phyloP scores from a whole-genome alignment of 2,329 filamentous ascomycete species.

The Xylaria hypoxylon region DNA sequence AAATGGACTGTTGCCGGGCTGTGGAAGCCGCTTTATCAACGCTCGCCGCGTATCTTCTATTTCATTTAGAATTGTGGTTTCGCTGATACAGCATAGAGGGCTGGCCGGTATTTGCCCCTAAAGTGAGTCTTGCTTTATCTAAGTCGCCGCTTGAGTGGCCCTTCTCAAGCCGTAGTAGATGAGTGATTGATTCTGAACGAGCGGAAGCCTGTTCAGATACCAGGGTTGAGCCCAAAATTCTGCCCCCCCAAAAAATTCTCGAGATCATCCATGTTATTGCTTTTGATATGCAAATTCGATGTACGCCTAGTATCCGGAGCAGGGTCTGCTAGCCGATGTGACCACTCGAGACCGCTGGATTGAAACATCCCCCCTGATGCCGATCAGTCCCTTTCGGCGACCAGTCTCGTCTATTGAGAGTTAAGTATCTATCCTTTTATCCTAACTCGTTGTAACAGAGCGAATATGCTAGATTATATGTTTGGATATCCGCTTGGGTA shows the following conservation, averaged over 20 bases:
- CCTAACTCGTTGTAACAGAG: background rate
- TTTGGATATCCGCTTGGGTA: background rate
- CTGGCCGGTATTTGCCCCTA: background rate
- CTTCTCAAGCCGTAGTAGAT: background rate
- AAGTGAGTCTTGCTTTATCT: background rate
- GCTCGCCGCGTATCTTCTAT: conserved; percentile 8
- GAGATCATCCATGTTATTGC: too few relatives aligned
- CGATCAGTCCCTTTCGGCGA: background rate
- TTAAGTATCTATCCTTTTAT: background rate
- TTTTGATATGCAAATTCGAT: background rate
- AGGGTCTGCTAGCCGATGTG: too few relatives aligned
- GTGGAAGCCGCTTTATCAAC: conserved; percentile 6
- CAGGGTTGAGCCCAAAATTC: background rate
- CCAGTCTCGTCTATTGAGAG: background rate
- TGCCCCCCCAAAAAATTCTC: too few relatives aligned
- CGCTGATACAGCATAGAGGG: background rate
- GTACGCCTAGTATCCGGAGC: background rate
- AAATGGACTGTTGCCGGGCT: background rate
- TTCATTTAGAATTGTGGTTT: conserved; percentile 1
- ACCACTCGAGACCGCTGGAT: background rate
- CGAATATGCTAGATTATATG: background rate
- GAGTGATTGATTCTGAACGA: background rate
- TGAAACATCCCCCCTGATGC: too few relatives aligned
- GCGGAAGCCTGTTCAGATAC: background rate
- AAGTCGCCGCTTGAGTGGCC: background rate